Percentiles rank a stretch among this genome's conserved stretches.
phyloP scores from a whole-genome alignment of 768 basidiomycete genomes.

The Scleroderma bovista region DNA sequence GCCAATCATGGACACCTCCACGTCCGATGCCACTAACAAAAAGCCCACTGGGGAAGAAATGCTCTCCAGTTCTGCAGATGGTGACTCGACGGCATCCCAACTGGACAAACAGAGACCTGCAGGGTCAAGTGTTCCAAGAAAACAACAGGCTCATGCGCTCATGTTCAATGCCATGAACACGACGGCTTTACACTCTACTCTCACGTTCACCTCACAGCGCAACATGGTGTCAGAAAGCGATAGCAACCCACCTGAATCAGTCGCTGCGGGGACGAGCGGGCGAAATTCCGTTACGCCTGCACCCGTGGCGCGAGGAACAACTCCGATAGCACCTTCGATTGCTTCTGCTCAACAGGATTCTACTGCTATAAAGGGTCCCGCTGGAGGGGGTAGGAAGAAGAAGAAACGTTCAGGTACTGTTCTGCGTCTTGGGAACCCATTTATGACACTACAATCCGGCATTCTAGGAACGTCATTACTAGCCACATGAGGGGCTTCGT shows the following conservation, averaged over 20 bases:
- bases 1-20: slow-evolving; percentile 65
- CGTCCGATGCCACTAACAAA: slow-evolving; percentile 38
- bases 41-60: slow-evolving; percentile 32
- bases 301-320: slow-evolving; percentile 17
- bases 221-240: slow-evolving; percentile 27
- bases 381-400: slow-evolving; percentile 64
- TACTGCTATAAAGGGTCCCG: slow-evolving; percentile 37
- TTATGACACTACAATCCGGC: background rate
- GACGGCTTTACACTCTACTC: slow-evolving; percentile 65
- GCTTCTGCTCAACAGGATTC: slow-evolving; percentile 42
- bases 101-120: slow-evolving; percentile 18
- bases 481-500: slow-evolving; percentile 10
- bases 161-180: slow-evolving; percentile 76
- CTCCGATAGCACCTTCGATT: slow-evolving; percentile 28
- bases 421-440: background rate
- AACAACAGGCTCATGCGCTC: slow-evolving; percentile 62
- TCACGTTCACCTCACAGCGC: slow-evolving; percentile 39
- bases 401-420: slow-evolving; percentile 59
- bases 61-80: slow-evolving; percentile 13
- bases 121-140: slow-evolving; percentile 36
- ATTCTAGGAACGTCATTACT: slow-evolving; percentile 22
- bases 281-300: slow-evolving; percentile 34
- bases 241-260: slow-evolving; percentile 20
- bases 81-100: slow-evolving; percentile 14
- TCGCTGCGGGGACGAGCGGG: slow-evolving; percentile 16